Evolutionary conservation across 768 basidiomycete species (phyloP).

Genomic region (Mycena filopes): DNA sequence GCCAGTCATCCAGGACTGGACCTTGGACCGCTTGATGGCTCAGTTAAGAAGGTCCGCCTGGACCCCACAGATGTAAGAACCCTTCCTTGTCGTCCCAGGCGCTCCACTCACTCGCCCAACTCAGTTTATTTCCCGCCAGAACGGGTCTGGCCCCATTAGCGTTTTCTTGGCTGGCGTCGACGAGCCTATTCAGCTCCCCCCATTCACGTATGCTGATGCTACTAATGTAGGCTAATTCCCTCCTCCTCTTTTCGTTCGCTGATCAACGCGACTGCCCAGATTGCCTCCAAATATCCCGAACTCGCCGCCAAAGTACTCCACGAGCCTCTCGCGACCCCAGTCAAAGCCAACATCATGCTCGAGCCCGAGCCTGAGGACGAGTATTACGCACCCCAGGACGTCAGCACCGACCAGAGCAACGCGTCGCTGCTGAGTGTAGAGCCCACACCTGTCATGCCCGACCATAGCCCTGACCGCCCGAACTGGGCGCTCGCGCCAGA

Average conservation of each 20-base stretch:
- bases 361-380: slow-evolving; percentile 21
- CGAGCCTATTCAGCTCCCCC: slow-evolving; percentile 34
- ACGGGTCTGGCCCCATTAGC: background rate
- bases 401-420: background rate
- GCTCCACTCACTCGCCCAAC: background rate
- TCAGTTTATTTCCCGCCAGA: background rate
- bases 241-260: slow-evolving; percentile 2
- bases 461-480: slow-evolving; percentile 44
- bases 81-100: background rate
- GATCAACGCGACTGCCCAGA: slow-evolving; percentile 31
- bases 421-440: background rate
- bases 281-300: slow-evolving; percentile 47
- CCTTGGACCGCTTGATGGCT: slow-evolving; percentile 20
- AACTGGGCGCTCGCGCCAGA: slow-evolving; percentile 50
- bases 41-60: background rate
- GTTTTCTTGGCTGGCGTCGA: slow-evolving; percentile 15
- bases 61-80: background rate
- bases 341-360: slow-evolving; percentile 5
- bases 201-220: slow-evolving; percentile 52
- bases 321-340: slow-evolving; percentile 40
- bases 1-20: slow-evolving; percentile 24
- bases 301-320: slow-evolving; percentile 46
- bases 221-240: slow-evolving; percentile 46
- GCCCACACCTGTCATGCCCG: slow-evolving; percentile 5
- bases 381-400: background rate